Base-by-base conservation (phyloP, 2,329 filamentous ascomycete species). In the Talaromyces verruculosus region DNA sequence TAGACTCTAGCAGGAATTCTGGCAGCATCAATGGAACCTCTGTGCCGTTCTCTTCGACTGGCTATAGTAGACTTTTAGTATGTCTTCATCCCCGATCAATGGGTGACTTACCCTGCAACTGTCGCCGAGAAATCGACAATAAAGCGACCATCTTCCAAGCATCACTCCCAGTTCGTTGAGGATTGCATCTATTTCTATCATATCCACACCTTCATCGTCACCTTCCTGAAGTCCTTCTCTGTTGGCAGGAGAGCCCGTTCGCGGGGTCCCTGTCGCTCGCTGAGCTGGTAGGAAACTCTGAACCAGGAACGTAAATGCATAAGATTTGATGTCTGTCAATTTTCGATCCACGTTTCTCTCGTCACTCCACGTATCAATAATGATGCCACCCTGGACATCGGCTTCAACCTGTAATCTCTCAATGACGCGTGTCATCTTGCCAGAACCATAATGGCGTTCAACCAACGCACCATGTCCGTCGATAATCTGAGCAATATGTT, bases 401-500 rank as follows among this genome's bases (percentile, higher is more conserved):
- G 93, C 95, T 80, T 99, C 95, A 73, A 93, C 88, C 78, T 99
- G 95, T 65, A 99, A 82, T 51, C 92, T 87, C 78, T 97, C 92
- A 71, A 98, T 94, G 63, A 99, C 95, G 71, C 90, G 91, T 37
- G 91, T 88, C 95, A 99, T 99, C 82, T 93, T 95, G 43, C 94
- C 92, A 17, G 86, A 80, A 1, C 95, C 95, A 75, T 99, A 99
- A 78, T 99, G 95, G 57, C 92, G 88, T 80, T 98, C 93, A 0
- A 99, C 94, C 8, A 99, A 84, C 0, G 88, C 88, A 37, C 94
- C 92, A 75, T 99, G 95, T 1, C 91, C 89, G 73, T 98, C 94
- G 25, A 99, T 89, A 69, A 99, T 97, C 75, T 96, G 92, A 1
- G 95, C 94, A 76, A 99, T 97, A 78, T 99, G 94, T 78, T 98